phyloP scores from a whole-genome alignment of 2,329 filamentous ascomycete genomes.

The Eutypa lata region DNA sequence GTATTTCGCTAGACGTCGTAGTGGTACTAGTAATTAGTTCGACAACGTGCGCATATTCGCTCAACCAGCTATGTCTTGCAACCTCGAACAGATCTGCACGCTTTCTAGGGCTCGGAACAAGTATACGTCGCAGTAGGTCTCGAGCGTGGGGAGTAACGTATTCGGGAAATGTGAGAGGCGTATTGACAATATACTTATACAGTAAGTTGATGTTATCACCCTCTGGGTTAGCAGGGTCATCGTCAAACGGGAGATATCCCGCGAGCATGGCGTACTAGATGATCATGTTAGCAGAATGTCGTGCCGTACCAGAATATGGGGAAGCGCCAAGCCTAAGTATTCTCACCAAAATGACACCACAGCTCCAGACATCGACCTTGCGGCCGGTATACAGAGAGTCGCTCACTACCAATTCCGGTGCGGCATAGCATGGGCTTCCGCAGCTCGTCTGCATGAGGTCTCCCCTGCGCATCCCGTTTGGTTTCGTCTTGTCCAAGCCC shows the following conservation, averaged over 20 bases:
- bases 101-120: constrained; percentile 92
- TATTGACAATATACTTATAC: constrained; percentile 99
- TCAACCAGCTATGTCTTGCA: constrained; percentile 95
- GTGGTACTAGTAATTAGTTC: constrained; percentile 96
- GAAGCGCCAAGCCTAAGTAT: constrained; percentile 14
- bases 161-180: constrained; percentile 94
- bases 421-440: constrained; percentile 95
- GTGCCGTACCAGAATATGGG: background rate
- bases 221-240: constrained; percentile 96
- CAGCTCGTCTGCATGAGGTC: constrained; percentile 99
- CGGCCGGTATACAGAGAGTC: constrained; percentile 95
- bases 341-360: constrained; percentile 92
- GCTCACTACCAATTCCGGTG: constrained; percentile 93
- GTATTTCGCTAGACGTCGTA: constrained; percentile 80
- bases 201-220: constrained; percentile 98
- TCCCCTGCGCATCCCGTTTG: constrained; percentile 75
- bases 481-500: constrained; percentile 76
- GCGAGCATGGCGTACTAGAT: constrained; percentile 96
- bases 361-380: constrained; percentile 99
- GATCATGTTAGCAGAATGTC: constrained; percentile 19
- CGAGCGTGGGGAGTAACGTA: constrained; percentile 96
- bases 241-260: constrained; percentile 95
- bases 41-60: constrained; percentile 94
- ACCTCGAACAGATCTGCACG: constrained; percentile 96
- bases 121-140: constrained; percentile 85